Conservation (phyloP, 139 green algal genomes). For the Desmodesmus armatus region DNA sequence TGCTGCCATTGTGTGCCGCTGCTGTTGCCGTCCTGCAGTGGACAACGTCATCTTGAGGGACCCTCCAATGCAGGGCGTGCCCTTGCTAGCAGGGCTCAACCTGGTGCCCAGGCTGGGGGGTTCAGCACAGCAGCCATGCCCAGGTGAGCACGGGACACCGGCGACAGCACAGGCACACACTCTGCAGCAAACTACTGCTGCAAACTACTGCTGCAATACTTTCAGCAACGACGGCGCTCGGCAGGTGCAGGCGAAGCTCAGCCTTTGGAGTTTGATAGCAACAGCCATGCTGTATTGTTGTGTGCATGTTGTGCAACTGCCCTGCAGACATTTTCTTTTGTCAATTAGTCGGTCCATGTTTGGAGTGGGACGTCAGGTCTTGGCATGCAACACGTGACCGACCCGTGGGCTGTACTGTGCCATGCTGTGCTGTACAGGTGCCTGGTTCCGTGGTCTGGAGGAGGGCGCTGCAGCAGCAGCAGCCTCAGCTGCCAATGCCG, state of each 20-base stretch:
- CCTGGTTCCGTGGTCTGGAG: constrained; percentile 43
- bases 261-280: too few species aligned
- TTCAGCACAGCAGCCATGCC: constrained; percentile 47
- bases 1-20: too few species aligned
- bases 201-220: too few species aligned
- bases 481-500: background rate
- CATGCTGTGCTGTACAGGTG: constrained; percentile 35
- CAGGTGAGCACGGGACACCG: constrained; percentile 27
- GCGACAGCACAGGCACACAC: background rate
- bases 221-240: too few species aligned
- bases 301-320: background rate
- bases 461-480: constrained; percentile 40
- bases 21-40: too few species aligned
- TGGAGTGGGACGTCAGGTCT: background rate
- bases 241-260: too few species aligned
- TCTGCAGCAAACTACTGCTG: background rate
- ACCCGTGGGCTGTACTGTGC: background rate
- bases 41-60: constrained; percentile 87
- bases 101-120: constrained; percentile 56
- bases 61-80: constrained; percentile 60
- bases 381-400: background rate
- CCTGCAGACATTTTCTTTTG: background rate
- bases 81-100: constrained; percentile 66
- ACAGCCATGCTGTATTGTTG: background rate
- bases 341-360: background rate